These are phyloP conservation scores for Sporothrix inflata DNA, from an alignment of 2,329 filamentous ascomycete species.

Conservation along the genomic window DNA sequence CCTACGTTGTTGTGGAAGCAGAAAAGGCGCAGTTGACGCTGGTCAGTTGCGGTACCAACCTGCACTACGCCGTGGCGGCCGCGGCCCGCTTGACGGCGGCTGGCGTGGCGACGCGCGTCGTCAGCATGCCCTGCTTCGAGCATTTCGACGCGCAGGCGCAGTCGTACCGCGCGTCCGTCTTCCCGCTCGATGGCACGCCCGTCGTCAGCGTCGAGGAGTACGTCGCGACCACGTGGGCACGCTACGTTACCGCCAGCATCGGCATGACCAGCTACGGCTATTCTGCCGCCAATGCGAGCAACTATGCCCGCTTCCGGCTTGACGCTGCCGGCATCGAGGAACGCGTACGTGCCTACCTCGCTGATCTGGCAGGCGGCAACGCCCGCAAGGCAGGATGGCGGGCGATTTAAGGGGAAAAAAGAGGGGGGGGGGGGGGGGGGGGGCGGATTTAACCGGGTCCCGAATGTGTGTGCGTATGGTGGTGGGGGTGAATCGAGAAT, in stretches of 20 bases:
- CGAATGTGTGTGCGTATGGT: no score
- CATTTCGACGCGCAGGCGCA: not conserved
- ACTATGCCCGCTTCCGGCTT: not conserved
- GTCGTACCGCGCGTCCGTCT: conserved; percentile 39
- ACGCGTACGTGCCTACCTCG: not conserved
- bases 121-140: conserved; percentile 35
- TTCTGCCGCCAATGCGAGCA: conserved; percentile 3
- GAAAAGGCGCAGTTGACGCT: conserved; percentile 44
- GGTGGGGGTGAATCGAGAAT: no score
- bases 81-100: conserved; percentile 41
- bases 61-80: conserved; percentile 49
- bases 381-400: not conserved
- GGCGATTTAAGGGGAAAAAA: no score
- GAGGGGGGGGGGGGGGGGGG: no score
- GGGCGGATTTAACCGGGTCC: no score
- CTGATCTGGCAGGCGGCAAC: not conserved
- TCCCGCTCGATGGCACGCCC: conserved; percentile 43
- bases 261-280: conserved; percentile 9
- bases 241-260: conserved; percentile 12
- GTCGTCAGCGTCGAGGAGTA: conserved; percentile 54
- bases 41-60: conserved; percentile 45
- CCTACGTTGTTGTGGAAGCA: conserved; percentile 45
- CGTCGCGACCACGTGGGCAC: conserved; percentile 51
- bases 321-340: not conserved
- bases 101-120: conserved; percentile 40